phyloP scores from a whole-genome alignment of 2,329 filamentous ascomycete genomes.

The Epicoccum nigrum region DNA sequence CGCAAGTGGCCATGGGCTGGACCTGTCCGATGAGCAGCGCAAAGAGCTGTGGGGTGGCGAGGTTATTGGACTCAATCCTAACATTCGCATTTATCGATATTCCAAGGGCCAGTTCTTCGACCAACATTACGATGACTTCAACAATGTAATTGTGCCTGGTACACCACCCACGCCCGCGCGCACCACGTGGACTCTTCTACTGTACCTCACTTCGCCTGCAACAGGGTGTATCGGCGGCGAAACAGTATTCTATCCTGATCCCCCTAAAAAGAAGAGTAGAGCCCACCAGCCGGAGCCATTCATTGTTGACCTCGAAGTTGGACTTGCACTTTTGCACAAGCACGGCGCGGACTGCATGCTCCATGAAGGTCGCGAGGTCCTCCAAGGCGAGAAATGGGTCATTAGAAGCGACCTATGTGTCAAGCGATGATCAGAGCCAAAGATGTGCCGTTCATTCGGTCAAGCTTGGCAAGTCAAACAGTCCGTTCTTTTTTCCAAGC shows the following conservation, averaged over 20 bases:
- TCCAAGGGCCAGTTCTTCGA: conserved; percentile 87
- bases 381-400: conserved; percentile 86
- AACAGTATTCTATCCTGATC: conserved; percentile 83
- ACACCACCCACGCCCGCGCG: conserved; percentile 57
- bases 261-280: conserved; percentile 51
- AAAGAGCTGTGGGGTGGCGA: conserved; percentile 74
- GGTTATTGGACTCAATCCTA: conserved; percentile 82
- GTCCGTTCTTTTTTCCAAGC: too few relatives aligned
- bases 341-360: conserved; percentile 89
- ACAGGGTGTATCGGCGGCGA: conserved; percentile 84
- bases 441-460: too few relatives aligned
- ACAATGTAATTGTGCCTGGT: conserved; percentile 65
- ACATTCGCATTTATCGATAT: conserved; percentile 90
- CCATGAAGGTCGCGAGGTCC: conserved; percentile 84
- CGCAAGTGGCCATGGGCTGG: conserved; percentile 42
- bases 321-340: conserved; percentile 83
- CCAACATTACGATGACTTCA: conserved; percentile 91
- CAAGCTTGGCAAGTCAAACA: too few relatives aligned
- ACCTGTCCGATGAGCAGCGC: conserved; percentile 40
- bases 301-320: conserved; percentile 76
- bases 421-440: conserved; percentile 49
- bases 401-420: conserved; percentile 83
- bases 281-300: conserved; percentile 64
- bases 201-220: conserved; percentile 79
- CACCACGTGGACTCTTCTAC: conserved; percentile 89